Evolutionary conservation across 306 rosid genomes (phyloP), one percentile per base, ranked within the genome.

Genomic region (Erythrophleum fordii): DNA sequence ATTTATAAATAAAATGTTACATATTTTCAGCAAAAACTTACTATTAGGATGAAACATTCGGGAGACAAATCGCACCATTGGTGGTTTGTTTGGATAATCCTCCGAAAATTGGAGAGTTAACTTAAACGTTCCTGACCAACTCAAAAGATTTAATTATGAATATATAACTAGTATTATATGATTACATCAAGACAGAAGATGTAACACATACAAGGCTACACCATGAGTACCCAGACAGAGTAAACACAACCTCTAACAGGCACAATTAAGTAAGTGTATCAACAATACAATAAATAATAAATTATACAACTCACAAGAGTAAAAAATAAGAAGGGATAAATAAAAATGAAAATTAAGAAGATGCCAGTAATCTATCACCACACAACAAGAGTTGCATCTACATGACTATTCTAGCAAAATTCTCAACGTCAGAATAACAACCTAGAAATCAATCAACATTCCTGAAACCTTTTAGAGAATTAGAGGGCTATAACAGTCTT

Each of bases 21-120:
- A 79, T 25, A 29, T 29, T 22, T 51, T 42, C 28, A 61, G 9
- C 16, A 11, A 41, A 62, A 78, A 84, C 95, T 91, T 87, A 91
- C 95, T 91, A 56, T 91, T 91, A 35, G 95, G 95, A 75, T 91
- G 95, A 76, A 91, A 91, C 95, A 91, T 91, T 53, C 95, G 87
- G 72, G 95, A 91, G 69, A 91, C 95, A 84, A 91, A 91, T 71
- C 93, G 90, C 52, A 91, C 95, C 10, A 85, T 91, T 9, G 95
- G 95, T 26, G 95, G 93, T 76, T 91, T 91, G 83, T 91, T 91
- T 70, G 95, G 95, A 80, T 91, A 91, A 79, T 91, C 95, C 85
- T 91, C 95, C 2, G 83, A 25, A 75, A 91, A 89, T 77, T 91
- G 95, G 80, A 91, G 91, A 8, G 93, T 91, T 83, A 91, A 81